Base-by-base conservation (phyloP, 2,329 filamentous ascomycete genomes). In the Verticillium longisporum region DNA sequence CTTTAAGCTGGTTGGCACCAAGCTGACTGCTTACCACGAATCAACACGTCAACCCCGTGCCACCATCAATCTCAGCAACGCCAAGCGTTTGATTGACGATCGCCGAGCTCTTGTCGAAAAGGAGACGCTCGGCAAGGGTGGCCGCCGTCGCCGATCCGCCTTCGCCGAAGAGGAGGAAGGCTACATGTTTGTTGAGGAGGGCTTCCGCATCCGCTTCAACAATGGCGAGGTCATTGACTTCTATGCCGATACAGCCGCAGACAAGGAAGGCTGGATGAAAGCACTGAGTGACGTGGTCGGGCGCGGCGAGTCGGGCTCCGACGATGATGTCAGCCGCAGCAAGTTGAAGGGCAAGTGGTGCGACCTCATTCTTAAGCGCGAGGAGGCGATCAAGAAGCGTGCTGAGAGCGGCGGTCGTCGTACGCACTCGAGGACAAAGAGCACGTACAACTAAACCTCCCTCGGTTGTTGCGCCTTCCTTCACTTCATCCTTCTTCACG, bases 111-210 rank as follows among this genome's bases (percentile, higher is more conserved):
- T 99, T 56, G 91, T 88, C 6, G 90, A 97, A 69, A 92, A 91
- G 67, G 91, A 96, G 71, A 91, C 88, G 0, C 87, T 83, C 14
- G 89, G 88, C 61, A 90, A 88, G 71, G 85, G 84, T 65, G 91
- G 92, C 61, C 88, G 87, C 67, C 89, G 95, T 54, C 89, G 95
- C 61, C 92, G 96, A 74, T 97, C 93, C 37, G 95, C 91, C 11
- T 99, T 99, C 74, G 93, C 94, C 1, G 95, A 98, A 75, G 95
- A 99, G 66, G 95, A 99, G 76, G 95, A 99, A 73, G 95, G 95
- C 53, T 99, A 99, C 80, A 97, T 97, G 90, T 99, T 99, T 73
- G 94, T 99, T 59, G 95, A 99, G 74, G 95, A 99, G 73, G 95
- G 95, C 2, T 99, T 99, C 88, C 91, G 95, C 50, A 96, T 99